phyloP scores from a whole-genome alignment of 352 stramenopile species.

The Sclerospora graminicola region DNA sequence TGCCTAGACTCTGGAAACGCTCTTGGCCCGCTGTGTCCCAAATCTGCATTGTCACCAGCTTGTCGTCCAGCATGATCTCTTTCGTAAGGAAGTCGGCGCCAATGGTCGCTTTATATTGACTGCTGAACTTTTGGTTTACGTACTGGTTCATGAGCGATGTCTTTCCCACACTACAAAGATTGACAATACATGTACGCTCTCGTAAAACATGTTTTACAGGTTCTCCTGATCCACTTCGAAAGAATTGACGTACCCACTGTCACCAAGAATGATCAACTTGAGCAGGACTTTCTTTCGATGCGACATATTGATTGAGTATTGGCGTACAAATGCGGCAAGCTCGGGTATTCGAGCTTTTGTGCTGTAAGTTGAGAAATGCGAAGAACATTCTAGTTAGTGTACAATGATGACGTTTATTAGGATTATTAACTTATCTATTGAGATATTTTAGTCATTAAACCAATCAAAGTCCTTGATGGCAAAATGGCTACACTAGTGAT shows the following conservation, averaged over 20 bases:
- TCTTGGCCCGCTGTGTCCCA: conserved; percentile 99
- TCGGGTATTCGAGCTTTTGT: background rate
- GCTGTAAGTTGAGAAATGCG: conserved; percentile 7
- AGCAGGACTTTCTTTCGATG: conserved; percentile 94
- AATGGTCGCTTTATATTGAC: conserved; percentile 99
- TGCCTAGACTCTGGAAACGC: conserved; percentile 96
- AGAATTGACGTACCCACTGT: conserved; percentile 85
- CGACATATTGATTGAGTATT: conserved; percentile 29
- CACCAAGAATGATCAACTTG: conserved; percentile 97
- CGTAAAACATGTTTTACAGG: too few species aligned
- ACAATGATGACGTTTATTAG: too few species aligned
- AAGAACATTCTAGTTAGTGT: too few species aligned
- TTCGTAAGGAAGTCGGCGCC: conserved; percentile 98
- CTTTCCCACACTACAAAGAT: conserved; percentile 92
- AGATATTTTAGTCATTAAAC: conserved; percentile 5
- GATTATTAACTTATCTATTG: too few species aligned
- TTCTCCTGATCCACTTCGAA: background rate
- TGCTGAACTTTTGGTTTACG: conserved; percentile 97
- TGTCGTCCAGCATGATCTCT: conserved; percentile 93
- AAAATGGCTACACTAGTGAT: conserved; percentile 13
- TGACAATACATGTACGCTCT: too few species aligned
- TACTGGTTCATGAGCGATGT: conserved; percentile 99
- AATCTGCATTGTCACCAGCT: conserved; percentile 96
- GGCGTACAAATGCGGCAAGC: background rate
- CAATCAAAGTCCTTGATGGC: conserved; percentile 16